These are phyloP conservation scores for Tylopilus vinaceipallidus DNA, from an alignment of 768 basidiomycete genomes.

Conservation along the genomic window DNA sequence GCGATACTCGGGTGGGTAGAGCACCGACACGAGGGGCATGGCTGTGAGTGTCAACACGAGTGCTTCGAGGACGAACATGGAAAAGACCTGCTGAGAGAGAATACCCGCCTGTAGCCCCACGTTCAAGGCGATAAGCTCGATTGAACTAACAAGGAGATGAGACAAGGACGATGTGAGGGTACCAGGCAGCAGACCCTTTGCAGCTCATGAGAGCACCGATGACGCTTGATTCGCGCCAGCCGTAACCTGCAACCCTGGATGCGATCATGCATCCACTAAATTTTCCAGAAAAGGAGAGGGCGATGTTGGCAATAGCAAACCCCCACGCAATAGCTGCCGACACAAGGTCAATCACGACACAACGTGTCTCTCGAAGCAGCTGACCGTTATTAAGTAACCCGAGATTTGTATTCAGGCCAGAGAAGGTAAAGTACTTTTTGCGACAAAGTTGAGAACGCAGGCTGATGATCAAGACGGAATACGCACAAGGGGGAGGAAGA, in stretches of 20 bases:
- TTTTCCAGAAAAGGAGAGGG: slow-evolving; percentile 84
- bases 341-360: not conserved
- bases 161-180: not conserved
- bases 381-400: slow-evolving; percentile 76
- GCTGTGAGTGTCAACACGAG: slow-evolving; percentile 83
- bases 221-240: slow-evolving; percentile 75
- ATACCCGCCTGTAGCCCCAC: slow-evolving; percentile 84
- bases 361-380: not conserved
- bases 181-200: slow-evolving; percentile 70
- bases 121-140: slow-evolving; percentile 94
- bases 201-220: slow-evolving; percentile 95
- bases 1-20: slow-evolving; percentile 67
- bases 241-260: slow-evolving; percentile 66
- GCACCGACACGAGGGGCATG: slow-evolving; percentile 62
- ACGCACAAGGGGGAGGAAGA: slow-evolving; percentile 80
- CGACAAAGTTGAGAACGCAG: not conserved
- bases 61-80: slow-evolving; percentile 92
- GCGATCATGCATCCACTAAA: slow-evolving; percentile 81
- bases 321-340: slow-evolving; percentile 76
- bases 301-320: slow-evolving; percentile 76
- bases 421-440: slow-evolving; percentile 87
- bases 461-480: not conserved
- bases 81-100: slow-evolving; percentile 73
- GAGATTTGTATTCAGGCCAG: slow-evolving; percentile 87
- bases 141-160: slow-evolving; percentile 46